Conservation (phyloP, 2,329 filamentous ascomycete genomes). For the Raffaelea arxii region DNA sequence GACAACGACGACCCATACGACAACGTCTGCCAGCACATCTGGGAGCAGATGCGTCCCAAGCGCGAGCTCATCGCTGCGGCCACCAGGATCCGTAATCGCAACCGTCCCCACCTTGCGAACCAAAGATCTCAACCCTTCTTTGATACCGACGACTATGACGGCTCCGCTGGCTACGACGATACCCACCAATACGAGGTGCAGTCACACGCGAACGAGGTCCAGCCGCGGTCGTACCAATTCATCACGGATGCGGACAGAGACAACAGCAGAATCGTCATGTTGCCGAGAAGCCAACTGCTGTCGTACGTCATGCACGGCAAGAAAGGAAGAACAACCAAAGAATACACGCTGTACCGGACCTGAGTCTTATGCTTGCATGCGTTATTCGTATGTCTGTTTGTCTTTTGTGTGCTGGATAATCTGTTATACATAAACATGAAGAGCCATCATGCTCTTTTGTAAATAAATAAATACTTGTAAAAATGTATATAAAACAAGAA, state of each 20-base stretch:
- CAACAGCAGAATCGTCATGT: conserved; percentile 4
- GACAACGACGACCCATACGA: neutral
- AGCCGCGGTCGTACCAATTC: neutral
- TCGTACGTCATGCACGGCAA: neutral
- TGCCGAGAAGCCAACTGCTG: conserved; percentile 2
- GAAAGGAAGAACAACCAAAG: neutral
- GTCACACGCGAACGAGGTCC: too few species aligned
- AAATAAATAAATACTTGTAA: neutral
- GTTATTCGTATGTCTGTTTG: too few species aligned
- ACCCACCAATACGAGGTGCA: too few species aligned
- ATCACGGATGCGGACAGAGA: neutral
- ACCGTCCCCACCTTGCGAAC: too few species aligned
- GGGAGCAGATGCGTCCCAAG: conserved; percentile 3
- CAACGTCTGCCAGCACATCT: neutral
- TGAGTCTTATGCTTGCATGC: too few species aligned
- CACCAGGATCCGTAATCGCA: too few species aligned
- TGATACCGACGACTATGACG: neutral
- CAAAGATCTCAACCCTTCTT: too few species aligned
- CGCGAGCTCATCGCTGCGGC: too few species aligned
- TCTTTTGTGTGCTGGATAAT: too few species aligned
- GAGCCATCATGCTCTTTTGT: neutral
- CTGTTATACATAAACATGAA: neutral
- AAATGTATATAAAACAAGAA: neutral
- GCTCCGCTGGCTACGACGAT: neutral
- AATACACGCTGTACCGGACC: too few species aligned